These are phyloP conservation scores for Saccharomyces uvarum DNA, from an alignment of 1,139 yeast species.

Conservation along the genomic window DNA sequence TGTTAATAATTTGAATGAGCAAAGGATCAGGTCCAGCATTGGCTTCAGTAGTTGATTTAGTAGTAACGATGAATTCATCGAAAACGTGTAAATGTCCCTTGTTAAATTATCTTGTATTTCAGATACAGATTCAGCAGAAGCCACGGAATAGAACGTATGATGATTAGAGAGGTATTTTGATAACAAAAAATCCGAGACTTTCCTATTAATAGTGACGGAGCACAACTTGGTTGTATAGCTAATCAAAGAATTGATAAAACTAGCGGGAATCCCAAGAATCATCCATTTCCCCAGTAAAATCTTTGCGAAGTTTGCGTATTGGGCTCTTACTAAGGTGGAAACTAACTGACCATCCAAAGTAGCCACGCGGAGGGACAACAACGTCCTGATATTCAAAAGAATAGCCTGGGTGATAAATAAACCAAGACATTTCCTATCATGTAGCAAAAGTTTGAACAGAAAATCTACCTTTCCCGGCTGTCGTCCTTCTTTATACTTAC, in stretches of 20 bases:
- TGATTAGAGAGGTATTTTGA: constrained; percentile 35
- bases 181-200: constrained; percentile 57
- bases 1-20: constrained; percentile 62
- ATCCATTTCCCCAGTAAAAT: constrained; percentile 66
- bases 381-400: constrained; percentile 60
- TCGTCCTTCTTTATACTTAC: constrained; percentile 4
- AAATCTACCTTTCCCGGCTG: constrained; percentile 13
- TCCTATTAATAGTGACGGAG: constrained; percentile 56
- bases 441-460: constrained; percentile 22
- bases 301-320: constrained; percentile 55
- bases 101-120: constrained; percentile 30
- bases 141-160: constrained; percentile 28
- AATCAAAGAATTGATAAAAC: constrained; percentile 67
- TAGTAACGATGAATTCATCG: constrained; percentile 62
- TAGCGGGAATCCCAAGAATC: constrained; percentile 79
- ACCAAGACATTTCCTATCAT: constrained; percentile 25
- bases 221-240: constrained; percentile 64
- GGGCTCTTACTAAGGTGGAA: constrained; percentile 69
- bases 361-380: constrained; percentile 76
- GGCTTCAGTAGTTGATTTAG: constrained; percentile 90
- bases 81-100: constrained; percentile 61
- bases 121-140: constrained; percentile 16
- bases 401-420: constrained; percentile 49
- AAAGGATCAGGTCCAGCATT: constrained; percentile 66
- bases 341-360: constrained; percentile 80